phyloP scores from a whole-genome alignment of 257 asterid species.

The Henckelia pumila region DNA sequence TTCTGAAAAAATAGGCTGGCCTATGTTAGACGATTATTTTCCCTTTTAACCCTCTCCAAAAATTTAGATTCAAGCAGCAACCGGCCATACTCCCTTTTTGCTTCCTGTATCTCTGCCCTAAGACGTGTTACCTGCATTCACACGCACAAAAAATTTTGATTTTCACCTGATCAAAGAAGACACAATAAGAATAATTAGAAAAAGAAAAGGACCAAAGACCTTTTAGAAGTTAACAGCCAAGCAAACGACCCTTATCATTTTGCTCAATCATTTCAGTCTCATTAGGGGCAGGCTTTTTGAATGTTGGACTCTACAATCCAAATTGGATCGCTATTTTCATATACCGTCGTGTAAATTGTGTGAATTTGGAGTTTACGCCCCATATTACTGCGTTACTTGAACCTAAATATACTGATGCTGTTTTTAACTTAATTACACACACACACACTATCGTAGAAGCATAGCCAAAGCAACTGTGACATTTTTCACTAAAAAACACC shows the following conservation, averaged over 20 bases:
- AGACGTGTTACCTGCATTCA: slow-evolving; percentile 40
- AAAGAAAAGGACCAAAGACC: neutral
- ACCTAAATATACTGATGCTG: too few species aligned
- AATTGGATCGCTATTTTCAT: neutral
- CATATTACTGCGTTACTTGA: neutral
- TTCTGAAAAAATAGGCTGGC: neutral
- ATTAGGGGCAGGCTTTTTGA: neutral
- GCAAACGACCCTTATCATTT: neutral
- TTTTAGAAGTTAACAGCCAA: neutral
- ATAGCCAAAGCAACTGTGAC: too few species aligned
- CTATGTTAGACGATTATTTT: slow-evolving; percentile 19
- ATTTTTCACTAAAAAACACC: neutral
- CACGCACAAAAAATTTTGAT: neutral
- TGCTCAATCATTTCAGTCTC: neutral
- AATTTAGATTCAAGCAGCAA: slow-evolving; percentile 38
- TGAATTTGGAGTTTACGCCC: neutral
- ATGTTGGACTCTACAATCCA: neutral
- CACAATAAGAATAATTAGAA: neutral
- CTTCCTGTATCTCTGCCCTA: slow-evolving; percentile 35
- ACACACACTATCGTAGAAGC: too few species aligned
- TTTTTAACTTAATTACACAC: too few species aligned
- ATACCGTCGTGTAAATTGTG: too few species aligned
- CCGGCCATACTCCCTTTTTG: slow-evolving; percentile 40
- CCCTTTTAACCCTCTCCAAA: slow-evolving; percentile 44
- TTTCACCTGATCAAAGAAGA: neutral